Evolutionary conservation across 1,284 basidiomycete genomes (phyloP).

Genomic region (Boletus holoroseus): DNA sequence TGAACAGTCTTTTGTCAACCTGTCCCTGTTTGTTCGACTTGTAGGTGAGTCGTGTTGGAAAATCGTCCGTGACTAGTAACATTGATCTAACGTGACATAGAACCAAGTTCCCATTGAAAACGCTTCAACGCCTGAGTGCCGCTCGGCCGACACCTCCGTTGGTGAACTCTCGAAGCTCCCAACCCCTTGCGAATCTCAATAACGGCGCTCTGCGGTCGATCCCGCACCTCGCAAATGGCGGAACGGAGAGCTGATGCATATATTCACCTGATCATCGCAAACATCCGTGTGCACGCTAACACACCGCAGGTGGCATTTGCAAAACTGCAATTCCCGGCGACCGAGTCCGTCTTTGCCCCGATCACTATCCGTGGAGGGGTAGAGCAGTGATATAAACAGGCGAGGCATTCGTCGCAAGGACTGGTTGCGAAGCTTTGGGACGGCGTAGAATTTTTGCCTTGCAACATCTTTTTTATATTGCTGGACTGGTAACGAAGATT

Average conservation of each 20-base stretch:
- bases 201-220: constrained; percentile 23
- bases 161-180: constrained; percentile 19
- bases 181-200: constrained; percentile 28
- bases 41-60: constrained; percentile 53
- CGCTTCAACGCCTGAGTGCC: constrained; percentile 73
- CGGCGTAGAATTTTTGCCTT: constrained; percentile 45
- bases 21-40: constrained; percentile 89
- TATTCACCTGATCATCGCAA: not conserved
- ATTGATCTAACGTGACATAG: constrained; percentile 36
- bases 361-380: constrained; percentile 30
- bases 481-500: not conserved
- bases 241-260: constrained; percentile 12
- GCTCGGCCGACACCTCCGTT: constrained; percentile 38
- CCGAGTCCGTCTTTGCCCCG: not conserved
- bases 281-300: not conserved
- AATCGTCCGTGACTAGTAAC: not conserved
- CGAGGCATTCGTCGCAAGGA: constrained; percentile 23
- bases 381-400: constrained; percentile 53
- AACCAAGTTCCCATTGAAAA: constrained; percentile 91
- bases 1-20: constrained; percentile 83
- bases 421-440: constrained; percentile 25
- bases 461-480: constrained; percentile 28
- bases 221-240: constrained; percentile 19
- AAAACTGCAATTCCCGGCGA: not conserved
- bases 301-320: not conserved